phyloP scores from a whole-genome alignment of 129 eudicot species.

The Centrapalus pauciflorus region DNA sequence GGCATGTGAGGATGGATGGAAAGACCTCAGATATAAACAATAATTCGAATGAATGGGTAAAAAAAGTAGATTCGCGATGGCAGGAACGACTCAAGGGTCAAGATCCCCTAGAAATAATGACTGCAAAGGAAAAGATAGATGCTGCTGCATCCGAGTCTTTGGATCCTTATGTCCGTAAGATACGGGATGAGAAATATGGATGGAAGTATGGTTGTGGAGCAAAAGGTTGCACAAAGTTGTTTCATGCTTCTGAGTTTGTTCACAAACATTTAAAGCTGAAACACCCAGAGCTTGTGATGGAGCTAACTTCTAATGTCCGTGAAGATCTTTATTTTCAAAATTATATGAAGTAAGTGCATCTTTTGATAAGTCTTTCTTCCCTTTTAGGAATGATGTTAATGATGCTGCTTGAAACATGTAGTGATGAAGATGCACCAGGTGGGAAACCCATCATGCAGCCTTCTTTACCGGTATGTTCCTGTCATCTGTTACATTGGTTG shows the following conservation, averaged over 20 bases:
- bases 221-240: constrained; percentile 93
- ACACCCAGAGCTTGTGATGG: constrained; percentile 78
- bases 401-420: constrained; percentile 23
- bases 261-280: constrained; percentile 93
- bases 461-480: constrained; percentile 47
- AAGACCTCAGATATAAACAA: constrained; percentile 46
- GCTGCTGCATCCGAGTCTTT: constrained; percentile 86
- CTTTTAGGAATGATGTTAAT: background rate
- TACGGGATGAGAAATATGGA: constrained; percentile 95
- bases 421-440: constrained; percentile 94
- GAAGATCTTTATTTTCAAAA: constrained; percentile 92
- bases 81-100: constrained; percentile 82
- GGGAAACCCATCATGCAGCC: constrained; percentile 88
- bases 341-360: constrained; percentile 71
- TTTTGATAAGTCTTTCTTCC: background rate
- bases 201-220: constrained; percentile 99
- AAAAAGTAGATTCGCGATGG: constrained; percentile 74
- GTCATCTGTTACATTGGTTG: constrained; percentile 11
- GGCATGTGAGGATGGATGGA: constrained; percentile 78
- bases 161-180: constrained; percentile 91
- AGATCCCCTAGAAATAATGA: constrained; percentile 87
- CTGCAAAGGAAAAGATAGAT: constrained; percentile 93
- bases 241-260: constrained; percentile 96
- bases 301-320: constrained; percentile 80
- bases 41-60: constrained; percentile 79